phyloP scores from a whole-genome alignment of 1,139 yeast genomes.

The Torulaspora pretoriensis region DNA sequence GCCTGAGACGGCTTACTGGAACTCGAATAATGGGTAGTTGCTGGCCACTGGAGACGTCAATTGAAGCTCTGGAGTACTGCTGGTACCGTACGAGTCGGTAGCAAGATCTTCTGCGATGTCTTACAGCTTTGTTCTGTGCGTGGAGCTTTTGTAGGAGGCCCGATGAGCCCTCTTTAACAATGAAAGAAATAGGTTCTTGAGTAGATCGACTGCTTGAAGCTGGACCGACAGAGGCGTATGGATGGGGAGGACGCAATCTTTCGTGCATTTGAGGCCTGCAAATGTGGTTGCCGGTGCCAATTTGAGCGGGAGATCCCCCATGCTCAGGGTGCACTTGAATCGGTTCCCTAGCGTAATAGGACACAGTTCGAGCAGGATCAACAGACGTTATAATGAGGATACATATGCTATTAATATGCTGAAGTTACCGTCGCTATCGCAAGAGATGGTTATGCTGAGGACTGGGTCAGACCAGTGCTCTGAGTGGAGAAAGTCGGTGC shows the following conservation, averaged over 20 bases:
- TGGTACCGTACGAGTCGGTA: background rate
- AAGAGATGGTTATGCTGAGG: slow-evolving; percentile 29
- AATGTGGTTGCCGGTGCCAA: slow-evolving; percentile 12
- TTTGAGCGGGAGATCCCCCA: slow-evolving; percentile 7
- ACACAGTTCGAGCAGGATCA: slow-evolving; percentile 71
- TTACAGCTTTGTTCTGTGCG: background rate
- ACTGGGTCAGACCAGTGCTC: slow-evolving; percentile 6
- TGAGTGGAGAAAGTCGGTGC: slow-evolving; percentile 37
- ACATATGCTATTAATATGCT: slow-evolving; percentile 44
- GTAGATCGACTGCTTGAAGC: background rate
- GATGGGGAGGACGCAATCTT: slow-evolving; percentile 29
- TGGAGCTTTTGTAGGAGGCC: background rate
- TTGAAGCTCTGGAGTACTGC: background rate
- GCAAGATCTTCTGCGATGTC: background rate
- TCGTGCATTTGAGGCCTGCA: slow-evolving; percentile 26
- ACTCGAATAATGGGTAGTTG: background rate
- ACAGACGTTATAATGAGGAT: slow-evolving; percentile 78
- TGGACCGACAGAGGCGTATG: slow-evolving; percentile 1
- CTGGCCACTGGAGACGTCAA: background rate
- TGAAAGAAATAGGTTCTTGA: background rate
- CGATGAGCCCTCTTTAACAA: background rate
- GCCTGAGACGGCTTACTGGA: background rate
- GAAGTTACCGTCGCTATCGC: slow-evolving; percentile 37
- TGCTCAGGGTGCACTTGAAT: slow-evolving; percentile 26
- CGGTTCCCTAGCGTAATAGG: slow-evolving; percentile 49